Conservation (phyloP, 1,284 basidiomycete species). For the Dichomitus squalens region DNA sequence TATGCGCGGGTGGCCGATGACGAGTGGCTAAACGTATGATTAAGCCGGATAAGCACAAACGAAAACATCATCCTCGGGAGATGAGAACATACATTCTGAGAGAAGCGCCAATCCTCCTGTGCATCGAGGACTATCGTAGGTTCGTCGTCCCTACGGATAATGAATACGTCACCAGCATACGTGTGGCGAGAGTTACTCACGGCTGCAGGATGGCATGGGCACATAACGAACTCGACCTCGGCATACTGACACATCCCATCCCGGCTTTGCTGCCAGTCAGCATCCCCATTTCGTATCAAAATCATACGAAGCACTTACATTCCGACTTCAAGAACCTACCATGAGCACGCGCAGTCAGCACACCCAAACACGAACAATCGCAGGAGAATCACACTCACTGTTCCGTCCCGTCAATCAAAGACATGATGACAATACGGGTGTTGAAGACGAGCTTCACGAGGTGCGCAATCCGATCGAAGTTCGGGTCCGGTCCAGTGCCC, state of each 20-base stretch:
- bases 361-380: slow-evolving; percentile 9
- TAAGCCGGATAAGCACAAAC: neutral
- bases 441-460: slow-evolving; percentile 93
- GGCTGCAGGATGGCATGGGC: slow-evolving; percentile 83
- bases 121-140: slow-evolving; percentile 88
- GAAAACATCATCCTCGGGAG: neutral
- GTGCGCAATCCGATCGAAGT: slow-evolving; percentile 91
- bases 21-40: slow-evolving; percentile 64
- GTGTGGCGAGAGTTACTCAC: slow-evolving; percentile 39
- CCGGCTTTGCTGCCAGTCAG: slow-evolving; percentile 50
- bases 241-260: slow-evolving; percentile 52
- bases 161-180: neutral
- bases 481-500: slow-evolving; percentile 81
- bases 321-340: slow-evolving; percentile 82
- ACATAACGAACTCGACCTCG: slow-evolving; percentile 76
- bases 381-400: slow-evolving; percentile 49
- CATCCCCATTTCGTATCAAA: neutral
- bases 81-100: slow-evolving; percentile 59
- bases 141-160: slow-evolving; percentile 71
- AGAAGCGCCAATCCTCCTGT: slow-evolving; percentile 85
- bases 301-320: slow-evolving; percentile 47
- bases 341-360: neutral
- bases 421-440: slow-evolving; percentile 84
- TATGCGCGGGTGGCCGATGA: slow-evolving; percentile 66
- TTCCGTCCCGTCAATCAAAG: slow-evolving; percentile 80